Percentiles rank a stretch among this genome's conserved stretches.
These are phyloP conservation scores for Auricularia cornea DNA, from an alignment of 768 basidiomycete species.

Conservation along the genomic window DNA sequence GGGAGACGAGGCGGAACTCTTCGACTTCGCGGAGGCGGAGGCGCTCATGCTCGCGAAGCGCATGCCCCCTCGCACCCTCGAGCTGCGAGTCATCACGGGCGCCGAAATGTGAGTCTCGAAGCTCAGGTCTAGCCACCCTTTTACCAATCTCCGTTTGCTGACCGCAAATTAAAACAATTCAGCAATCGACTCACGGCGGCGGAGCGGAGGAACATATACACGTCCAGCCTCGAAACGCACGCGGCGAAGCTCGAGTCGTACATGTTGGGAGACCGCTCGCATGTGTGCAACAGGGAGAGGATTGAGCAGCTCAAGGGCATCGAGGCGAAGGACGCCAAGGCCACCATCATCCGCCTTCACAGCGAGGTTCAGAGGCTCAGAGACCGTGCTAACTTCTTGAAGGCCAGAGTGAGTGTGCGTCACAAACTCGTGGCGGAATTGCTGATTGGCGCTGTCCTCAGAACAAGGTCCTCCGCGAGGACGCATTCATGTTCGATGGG, in stretches of 20 bases:
- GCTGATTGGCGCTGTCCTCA: too few relatives aligned
- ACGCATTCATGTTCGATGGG: too few relatives aligned
- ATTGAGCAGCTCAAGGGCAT: background rate
- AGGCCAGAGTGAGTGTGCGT: background rate
- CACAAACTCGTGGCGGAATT: too few relatives aligned
- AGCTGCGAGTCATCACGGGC: background rate
- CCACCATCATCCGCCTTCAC: background rate
- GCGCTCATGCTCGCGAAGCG: background rate
- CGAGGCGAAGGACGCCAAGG: background rate
- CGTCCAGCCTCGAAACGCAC: background rate
- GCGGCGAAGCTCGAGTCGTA: background rate
- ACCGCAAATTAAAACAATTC: background rate
- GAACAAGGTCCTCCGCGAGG: too few relatives aligned
- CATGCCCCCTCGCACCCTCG: background rate
- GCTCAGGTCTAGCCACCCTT: background rate
- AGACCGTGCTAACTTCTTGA: background rate
- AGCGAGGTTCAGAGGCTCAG: background rate
- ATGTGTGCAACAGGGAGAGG: background rate
- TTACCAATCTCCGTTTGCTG: background rate
- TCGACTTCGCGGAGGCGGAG: background rate
- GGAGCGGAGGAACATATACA: background rate
- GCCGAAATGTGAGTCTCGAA: background rate
- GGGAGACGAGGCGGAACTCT: background rate
- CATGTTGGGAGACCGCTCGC: background rate
- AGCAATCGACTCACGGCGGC: background rate